phyloP scores from a whole-genome alignment of 176 grass and related monocot species.

The Miscanthus lutarioriparius region DNA sequence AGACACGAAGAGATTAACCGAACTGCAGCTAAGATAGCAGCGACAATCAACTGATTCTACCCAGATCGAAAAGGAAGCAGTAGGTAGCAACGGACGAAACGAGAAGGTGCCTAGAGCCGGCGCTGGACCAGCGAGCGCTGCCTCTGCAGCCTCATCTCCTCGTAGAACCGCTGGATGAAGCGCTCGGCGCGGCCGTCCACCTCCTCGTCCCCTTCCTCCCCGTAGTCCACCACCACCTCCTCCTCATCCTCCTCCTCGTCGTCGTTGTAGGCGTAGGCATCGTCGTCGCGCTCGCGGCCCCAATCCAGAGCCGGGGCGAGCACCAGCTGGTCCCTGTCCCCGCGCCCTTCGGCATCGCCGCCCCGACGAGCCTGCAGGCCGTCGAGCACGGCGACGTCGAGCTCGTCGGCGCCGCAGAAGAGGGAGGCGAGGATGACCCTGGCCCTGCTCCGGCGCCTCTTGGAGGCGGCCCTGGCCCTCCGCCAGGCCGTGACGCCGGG shows the following conservation, averaged over 20 bases:
- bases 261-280: not conserved
- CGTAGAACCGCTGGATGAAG: slow-evolving; percentile 91
- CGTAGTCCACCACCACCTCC: not conserved
- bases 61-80: not conserved
- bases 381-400: slow-evolving; percentile 46
- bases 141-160: slow-evolving; percentile 73
- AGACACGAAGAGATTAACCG: not conserved
- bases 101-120: not conserved
- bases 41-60: slow-evolving; percentile 19
- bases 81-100: not conserved
- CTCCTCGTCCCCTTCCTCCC: slow-evolving; percentile 45
- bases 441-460: slow-evolving; percentile 30
- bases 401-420: slow-evolving; percentile 43
- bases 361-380: not conserved
- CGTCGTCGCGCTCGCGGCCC: not conserved
- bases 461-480: slow-evolving; percentile 20
- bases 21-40: slow-evolving; percentile 53
- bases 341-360: not conserved
- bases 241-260: not conserved
- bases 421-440: slow-evolving; percentile 46
- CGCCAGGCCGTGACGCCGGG: slow-evolving; percentile 42
- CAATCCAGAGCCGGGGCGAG: slow-evolving; percentile 26
- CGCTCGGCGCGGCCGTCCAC: slow-evolving; percentile 75
- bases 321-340: slow-evolving; percentile 3
- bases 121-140: slow-evolving; percentile 59